phyloP scores from a whole-genome alignment of 2,329 filamentous ascomycete species.

The Sclerotinia glacialis region DNA sequence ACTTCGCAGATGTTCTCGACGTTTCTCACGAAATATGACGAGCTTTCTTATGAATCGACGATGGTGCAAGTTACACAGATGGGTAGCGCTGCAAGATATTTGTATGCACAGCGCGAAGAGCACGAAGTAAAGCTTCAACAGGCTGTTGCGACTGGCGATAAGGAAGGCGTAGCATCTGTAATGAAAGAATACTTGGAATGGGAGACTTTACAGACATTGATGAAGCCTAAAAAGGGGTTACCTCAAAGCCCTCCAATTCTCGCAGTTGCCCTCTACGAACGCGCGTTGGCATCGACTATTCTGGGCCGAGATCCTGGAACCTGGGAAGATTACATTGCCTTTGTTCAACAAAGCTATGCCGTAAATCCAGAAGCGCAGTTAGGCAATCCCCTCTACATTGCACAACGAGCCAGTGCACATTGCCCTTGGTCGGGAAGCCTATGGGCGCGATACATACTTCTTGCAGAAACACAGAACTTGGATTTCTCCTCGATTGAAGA shows the following conservation, averaged over 20 bases:
- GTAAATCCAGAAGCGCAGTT: constrained; percentile 40
- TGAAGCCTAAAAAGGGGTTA: constrained; percentile 49
- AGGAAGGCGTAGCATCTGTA: constrained; percentile 50
- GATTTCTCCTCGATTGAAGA: constrained; percentile 78
- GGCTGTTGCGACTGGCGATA: constrained; percentile 55
- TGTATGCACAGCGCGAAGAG: constrained; percentile 62
- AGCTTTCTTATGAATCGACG: constrained; percentile 66
- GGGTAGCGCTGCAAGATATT: constrained; percentile 61
- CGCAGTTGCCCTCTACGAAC: constrained; percentile 69
- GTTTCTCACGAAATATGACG: constrained; percentile 70
- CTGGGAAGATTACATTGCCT: constrained; percentile 71
- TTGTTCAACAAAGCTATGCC: constrained; percentile 31
- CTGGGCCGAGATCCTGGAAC: constrained; percentile 71
- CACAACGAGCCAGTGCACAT: constrained; percentile 81
- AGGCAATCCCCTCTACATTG: constrained; percentile 61
- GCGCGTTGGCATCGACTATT: constrained; percentile 61
- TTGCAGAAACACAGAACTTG: constrained; percentile 73
- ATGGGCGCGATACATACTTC: constrained; percentile 86
- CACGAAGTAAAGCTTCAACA: constrained; percentile 65
- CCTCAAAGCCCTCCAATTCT: constrained; percentile 49
- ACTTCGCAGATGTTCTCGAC: constrained; percentile 73
- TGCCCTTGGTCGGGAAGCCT: constrained; percentile 90
- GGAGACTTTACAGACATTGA: constrained; percentile 66
- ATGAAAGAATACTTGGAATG: constrained; percentile 76
- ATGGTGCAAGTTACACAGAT: constrained; percentile 67